A percentile compares a stretch with the other conserved stretches of the same genome.
phyloP scores from a whole-genome alignment of 31 red algal species.

The Asparagopsis taxiformis region DNA sequence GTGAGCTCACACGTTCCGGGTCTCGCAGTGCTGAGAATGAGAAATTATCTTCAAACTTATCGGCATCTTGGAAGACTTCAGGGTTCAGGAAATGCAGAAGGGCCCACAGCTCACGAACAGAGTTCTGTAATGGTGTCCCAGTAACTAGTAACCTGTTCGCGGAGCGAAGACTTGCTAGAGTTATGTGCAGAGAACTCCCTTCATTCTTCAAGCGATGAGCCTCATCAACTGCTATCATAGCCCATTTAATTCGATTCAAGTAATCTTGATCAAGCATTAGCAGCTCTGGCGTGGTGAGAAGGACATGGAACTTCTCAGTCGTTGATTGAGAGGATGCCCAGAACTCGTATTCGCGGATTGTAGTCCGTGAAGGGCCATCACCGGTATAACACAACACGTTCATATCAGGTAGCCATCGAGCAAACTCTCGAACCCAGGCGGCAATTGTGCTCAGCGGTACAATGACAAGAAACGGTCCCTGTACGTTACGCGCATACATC shows the following conservation, averaged over 20 bases:
- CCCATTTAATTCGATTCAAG: conserved; percentile 68
- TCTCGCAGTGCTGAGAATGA: conserved; percentile 67
- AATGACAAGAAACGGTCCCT: conserved; percentile 88
- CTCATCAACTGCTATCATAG: conserved; percentile 91
- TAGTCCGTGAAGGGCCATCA: conserved; percentile 59
- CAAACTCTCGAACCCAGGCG: conserved; percentile 92
- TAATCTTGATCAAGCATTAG: conserved; percentile 60
- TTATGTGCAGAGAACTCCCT: conserved; percentile 60
- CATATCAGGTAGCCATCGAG: conserved; percentile 90
- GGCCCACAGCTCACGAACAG: conserved; percentile 95
- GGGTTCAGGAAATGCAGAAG: conserved; percentile 89
- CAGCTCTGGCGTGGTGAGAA: conserved; percentile 88
- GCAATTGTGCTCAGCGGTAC: conserved; percentile 95
- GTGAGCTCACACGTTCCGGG: conserved; percentile 61
- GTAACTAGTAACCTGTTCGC: conserved; percentile 93
- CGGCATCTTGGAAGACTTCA: conserved; percentile 59
- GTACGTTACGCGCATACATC: conserved; percentile 63
- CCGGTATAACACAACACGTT: conserved; percentile 89
- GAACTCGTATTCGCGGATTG: conserved; percentile 84
- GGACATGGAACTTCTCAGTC: conserved; percentile 71
- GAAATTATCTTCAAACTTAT: conserved; percentile 75
- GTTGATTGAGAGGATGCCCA: conserved; percentile 25
- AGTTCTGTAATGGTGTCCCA: conserved; percentile 99
- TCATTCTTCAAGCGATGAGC: conserved; percentile 99
- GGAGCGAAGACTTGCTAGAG: conserved; percentile 65